phyloP scores from a whole-genome alignment of 2,329 filamentous ascomycete species.

The Fusarium piperis region DNA sequence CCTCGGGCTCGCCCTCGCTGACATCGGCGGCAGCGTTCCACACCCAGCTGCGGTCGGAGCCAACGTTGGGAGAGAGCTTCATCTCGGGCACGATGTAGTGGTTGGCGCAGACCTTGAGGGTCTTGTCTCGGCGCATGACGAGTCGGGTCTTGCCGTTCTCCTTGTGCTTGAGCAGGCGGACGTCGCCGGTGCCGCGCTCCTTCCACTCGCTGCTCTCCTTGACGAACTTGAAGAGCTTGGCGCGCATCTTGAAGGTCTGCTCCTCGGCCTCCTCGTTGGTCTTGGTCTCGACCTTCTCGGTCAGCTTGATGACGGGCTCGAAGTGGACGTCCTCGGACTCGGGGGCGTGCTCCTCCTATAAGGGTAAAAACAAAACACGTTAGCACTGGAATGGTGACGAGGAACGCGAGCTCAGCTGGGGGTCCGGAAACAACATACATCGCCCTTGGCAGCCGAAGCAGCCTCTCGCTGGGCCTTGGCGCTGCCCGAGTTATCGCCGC shows the following conservation, averaged over 20 bases:
- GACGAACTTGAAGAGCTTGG: constrained; percentile 99
- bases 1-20: constrained; percentile 96
- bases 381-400: constrained; percentile 1
- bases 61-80: constrained; percentile 98
- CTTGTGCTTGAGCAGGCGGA: constrained; percentile 97
- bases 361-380: constrained; percentile 1
- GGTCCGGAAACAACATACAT: constrained; percentile 53
- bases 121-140: constrained; percentile 99
- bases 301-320: constrained; percentile 94
- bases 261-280: constrained; percentile 99
- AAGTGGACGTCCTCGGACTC: constrained; percentile 96
- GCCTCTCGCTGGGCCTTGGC: constrained; percentile 80
- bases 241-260: constrained; percentile 99
- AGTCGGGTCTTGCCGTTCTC: constrained; percentile 97
- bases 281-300: constrained; percentile 95
- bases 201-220: constrained; percentile 95
- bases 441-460: constrained; percentile 66
- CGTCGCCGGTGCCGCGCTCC: constrained; percentile 97
- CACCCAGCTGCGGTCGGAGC: constrained; percentile 98
- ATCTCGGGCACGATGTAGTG: constrained; percentile 99
- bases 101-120: constrained; percentile 99
- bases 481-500: constrained; percentile 87
- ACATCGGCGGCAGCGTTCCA: constrained; percentile 99
- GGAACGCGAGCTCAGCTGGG: constrained; percentile 5
- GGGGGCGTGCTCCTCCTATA: constrained; percentile 71